Evolutionary conservation across 805 yeast genomes (phyloP), one percentile per base, ranked within the genome.

Genomic region (Ogataea trehalophila): DNA sequence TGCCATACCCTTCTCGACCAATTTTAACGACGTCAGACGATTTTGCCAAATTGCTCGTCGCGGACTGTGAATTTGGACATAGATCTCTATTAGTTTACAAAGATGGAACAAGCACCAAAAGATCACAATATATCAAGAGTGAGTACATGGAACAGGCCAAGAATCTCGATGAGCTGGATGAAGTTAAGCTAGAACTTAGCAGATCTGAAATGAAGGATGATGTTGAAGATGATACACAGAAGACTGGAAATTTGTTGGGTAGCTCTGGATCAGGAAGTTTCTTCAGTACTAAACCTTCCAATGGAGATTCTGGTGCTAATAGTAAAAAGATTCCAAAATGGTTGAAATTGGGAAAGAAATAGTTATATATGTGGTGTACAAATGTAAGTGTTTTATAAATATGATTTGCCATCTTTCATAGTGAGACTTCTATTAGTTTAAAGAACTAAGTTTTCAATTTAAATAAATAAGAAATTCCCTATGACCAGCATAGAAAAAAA

Each of bases 1-100:
- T 71, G 33, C 72, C 81, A 5, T 75, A 79, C 49, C 88, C 88
- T 3, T 61, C 68, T 11, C 54, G 57, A 11, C 47, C 56, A 1
- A 50, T 81, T 1, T 51, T 58, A 15, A 40, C 52, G 0, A 39
- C 42, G 2, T 17, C 33, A 1, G 50, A 59, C 13, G 66, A 67
- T 43, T 55, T 61, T 0, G 51, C 61, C 0, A 58, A 58, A 46
- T 53, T 50, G 20, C 58, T 77, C 37, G 67, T 70, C 1, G 56
- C 57, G 0, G 74, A 73, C 41, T 63, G 71, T 44, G 60, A 65
- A 2, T 72, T 81, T 48, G 77, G 77, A 2, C 54, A 74, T 35
- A 51, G 68, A 17, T 57, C 65, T 6, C 41, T 59, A 11, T 35
- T 65, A 37, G 47, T 58, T 2, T 62, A 57, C 36, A 56, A 52